Conservation (phyloP, 495 filamentous ascomycete species). For the Penicillium atrosanguineum region DNA sequence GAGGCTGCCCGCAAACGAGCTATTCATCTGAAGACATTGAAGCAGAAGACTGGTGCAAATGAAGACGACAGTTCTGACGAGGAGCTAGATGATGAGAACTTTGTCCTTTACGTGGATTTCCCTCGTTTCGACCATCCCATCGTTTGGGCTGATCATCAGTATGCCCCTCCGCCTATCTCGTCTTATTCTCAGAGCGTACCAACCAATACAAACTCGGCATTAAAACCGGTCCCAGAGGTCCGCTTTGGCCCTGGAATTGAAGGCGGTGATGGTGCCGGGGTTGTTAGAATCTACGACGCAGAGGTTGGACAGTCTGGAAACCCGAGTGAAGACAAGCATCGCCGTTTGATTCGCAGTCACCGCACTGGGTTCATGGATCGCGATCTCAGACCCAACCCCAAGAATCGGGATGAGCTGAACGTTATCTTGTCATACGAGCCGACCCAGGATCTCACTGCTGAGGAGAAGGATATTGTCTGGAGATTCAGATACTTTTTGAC, state of each 20-base stretch:
- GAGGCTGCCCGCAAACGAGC: conserved; percentile 40
- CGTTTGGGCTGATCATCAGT: conserved; percentile 92
- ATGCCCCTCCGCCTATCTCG: conserved; percentile 77
- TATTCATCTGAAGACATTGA: conserved; percentile 27
- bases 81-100: conserved; percentile 54
- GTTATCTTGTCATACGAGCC: conserved; percentile 88
- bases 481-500: conserved; percentile 93
- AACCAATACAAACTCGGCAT: conserved; percentile 61
- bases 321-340: conserved; percentile 92
- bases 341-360: conserved; percentile 84
- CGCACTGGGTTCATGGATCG: conserved; percentile 90
- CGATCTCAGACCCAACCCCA: conserved; percentile 94
- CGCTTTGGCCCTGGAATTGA: conserved; percentile 81
- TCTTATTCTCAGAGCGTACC: conserved; percentile 60
- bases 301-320: conserved; percentile 87
- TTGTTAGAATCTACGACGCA: conserved; percentile 89
- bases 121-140: conserved; percentile 95
- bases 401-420: conserved; percentile 91
- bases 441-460: conserved; percentile 77
- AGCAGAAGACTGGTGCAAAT: conserved; percentile 20
- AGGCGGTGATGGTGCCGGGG: conserved; percentile 47
- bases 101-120: conserved; percentile 82
- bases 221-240: conserved; percentile 79
- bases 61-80: conserved; percentile 39
- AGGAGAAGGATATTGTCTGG: conserved; percentile 96